These are phyloP conservation scores for Cyphellophora attinorum DNA, from an alignment of 2,329 filamentous ascomycete genomes.

Conservation along the genomic window DNA sequence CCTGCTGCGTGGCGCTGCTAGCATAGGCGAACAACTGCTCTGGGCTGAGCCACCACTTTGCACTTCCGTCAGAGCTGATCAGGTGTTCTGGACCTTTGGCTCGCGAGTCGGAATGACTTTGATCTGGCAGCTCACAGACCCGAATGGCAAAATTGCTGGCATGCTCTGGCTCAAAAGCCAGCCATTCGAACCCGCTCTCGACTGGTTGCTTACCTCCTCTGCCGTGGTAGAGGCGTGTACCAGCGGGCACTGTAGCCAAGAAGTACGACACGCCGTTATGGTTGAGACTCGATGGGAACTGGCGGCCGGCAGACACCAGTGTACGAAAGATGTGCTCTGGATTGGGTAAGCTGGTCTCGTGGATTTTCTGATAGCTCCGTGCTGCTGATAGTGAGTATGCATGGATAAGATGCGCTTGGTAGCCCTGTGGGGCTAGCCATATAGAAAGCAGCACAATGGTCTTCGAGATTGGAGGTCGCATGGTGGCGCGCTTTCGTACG, in stretches of 20 bases:
- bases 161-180: constrained; percentile 70
- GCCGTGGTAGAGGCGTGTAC: constrained; percentile 61
- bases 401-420: too few relatives aligned
- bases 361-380: too few relatives aligned
- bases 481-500: too few relatives aligned
- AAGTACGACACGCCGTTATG: constrained; percentile 71
- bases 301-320: constrained; percentile 60
- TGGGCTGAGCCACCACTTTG: neutral
- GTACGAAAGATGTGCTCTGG: constrained; percentile 63
- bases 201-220: constrained; percentile 39
- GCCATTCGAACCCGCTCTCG: constrained; percentile 39
- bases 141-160: constrained; percentile 52
- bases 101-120: too few relatives aligned
- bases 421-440: too few relatives aligned
- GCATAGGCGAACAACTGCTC: neutral
- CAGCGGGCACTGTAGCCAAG: constrained; percentile 53
- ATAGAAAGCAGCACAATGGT: too few relatives aligned
- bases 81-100: neutral
- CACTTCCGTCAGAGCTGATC: neutral
- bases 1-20: neutral
- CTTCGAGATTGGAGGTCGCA: too few relatives aligned
- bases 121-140: too few relatives aligned
- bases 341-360: too few relatives aligned
- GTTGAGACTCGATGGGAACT: constrained; percentile 63
- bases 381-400: too few relatives aligned